These are phyloP conservation scores for Debaryomyces maramus DNA, from an alignment of 805 yeast species.

Conservation along the genomic window DNA sequence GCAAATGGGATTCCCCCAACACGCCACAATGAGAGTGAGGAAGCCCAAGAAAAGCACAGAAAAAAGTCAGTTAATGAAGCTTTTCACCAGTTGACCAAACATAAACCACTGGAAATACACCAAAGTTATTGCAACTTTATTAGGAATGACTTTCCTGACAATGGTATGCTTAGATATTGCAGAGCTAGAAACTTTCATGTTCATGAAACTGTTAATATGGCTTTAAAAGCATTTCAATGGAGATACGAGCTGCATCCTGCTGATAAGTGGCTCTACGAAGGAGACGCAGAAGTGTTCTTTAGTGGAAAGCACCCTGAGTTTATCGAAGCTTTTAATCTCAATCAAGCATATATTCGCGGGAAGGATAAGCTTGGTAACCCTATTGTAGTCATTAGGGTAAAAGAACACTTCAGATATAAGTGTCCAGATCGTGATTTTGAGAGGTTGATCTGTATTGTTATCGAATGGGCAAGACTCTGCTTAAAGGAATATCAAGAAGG, in stretches of 20 bases:
- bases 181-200: slow-evolving; percentile 82
- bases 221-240: no score
- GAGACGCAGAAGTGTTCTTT: slow-evolving; percentile 60
- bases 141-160: slow-evolving; percentile 80
- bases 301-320: slow-evolving; percentile 37
- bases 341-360: slow-evolving; percentile 72
- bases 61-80: no score
- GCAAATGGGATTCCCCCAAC: no score
- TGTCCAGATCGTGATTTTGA: slow-evolving; percentile 38
- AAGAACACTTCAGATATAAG: slow-evolving; percentile 22
- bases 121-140: no score
- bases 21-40: no score
- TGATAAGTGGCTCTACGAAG: slow-evolving; percentile 57
- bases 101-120: no score
- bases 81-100: no score
- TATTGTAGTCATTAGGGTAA: slow-evolving; percentile 18
- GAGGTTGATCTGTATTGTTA: slow-evolving; percentile 66
- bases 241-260: slow-evolving; percentile 57
- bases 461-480: slow-evolving; percentile 71
- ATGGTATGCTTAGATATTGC: slow-evolving; percentile 63
- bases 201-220: slow-evolving; percentile 54
- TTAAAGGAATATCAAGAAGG: slow-evolving; percentile 35
- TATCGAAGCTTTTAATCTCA: slow-evolving; percentile 52
- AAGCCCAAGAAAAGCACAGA: no score
- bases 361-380: slow-evolving; percentile 50